Evolutionary conservation across 306 rosid species (phyloP).

Genomic region (Spatholobus suberectus): DNA sequence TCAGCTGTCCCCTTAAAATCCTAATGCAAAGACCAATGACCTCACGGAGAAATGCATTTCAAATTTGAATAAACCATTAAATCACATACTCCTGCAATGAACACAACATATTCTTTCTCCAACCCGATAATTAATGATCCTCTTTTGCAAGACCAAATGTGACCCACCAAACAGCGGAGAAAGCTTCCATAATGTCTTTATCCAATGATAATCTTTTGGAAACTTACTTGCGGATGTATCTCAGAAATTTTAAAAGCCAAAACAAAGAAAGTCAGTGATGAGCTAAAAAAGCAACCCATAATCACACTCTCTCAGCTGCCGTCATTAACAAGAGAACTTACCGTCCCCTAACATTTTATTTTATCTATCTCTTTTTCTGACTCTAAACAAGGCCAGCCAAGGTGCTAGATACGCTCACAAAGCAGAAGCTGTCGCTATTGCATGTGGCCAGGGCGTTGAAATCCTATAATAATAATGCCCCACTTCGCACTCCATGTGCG

Average conservation of each 20-base stretch:
- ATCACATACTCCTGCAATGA: not conserved
- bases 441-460: constrained; percentile 50
- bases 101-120: constrained; percentile 3
- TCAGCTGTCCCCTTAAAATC: not conserved
- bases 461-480: constrained; percentile 39
- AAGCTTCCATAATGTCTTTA: constrained; percentile 24
- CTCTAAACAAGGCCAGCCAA: no score
- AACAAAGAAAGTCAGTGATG: not conserved
- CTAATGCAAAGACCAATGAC: not conserved
- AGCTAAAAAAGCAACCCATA: not conserved
- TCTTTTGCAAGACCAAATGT: not conserved
- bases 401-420: constrained; percentile 25
- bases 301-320: constrained; percentile 38
- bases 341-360: not conserved
- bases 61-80: constrained; percentile 1
- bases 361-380: not conserved
- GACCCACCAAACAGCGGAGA: constrained; percentile 18
- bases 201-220: constrained; percentile 13
- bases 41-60: not conserved
- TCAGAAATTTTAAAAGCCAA: constrained; percentile 9
- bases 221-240: not conserved
- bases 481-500: constrained; percentile 53
- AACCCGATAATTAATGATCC: not conserved
- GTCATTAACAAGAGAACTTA: constrained; percentile 21
- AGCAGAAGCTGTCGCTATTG: constrained; percentile 35